A percentile compares a stretch with the other conserved stretches of the same genome.
phyloP scores from a whole-genome alignment of 805 yeast species.

The Saccharomycopsis sp. region DNA sequence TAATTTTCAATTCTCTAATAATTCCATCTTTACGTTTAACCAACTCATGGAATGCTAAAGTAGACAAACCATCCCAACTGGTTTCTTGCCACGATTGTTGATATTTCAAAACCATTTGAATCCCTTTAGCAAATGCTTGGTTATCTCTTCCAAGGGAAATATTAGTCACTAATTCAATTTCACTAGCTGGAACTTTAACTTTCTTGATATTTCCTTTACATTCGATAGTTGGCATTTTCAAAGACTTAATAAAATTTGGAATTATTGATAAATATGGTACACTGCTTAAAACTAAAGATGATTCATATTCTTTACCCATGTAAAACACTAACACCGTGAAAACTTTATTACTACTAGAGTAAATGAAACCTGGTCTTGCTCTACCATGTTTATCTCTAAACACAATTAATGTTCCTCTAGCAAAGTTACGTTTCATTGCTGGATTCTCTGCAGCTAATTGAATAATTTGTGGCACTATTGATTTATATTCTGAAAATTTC shows the following conservation, averaged over 20 bases:
- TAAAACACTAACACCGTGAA: conserved; percentile 40
- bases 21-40: conserved; percentile 33
- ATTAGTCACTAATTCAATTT: conserved; percentile 35
- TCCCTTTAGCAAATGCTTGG: conserved; percentile 31
- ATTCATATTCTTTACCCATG: conserved; percentile 32
- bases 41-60: conserved; percentile 32
- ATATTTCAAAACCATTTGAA: conserved; percentile 31
- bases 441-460: conserved; percentile 41
- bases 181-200: conserved; percentile 13
- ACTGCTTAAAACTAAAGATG: conserved; percentile 14
- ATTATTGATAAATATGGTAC: conserved; percentile 30
- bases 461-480: conserved; percentile 39
- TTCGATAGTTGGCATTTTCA: conserved; percentile 8
- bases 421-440: conserved; percentile 40
- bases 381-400: conserved; percentile 43
- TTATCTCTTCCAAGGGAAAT: conserved; percentile 29
- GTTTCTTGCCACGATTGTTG: conserved; percentile 40
- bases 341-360: conserved; percentile 34
- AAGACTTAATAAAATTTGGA: conserved; percentile 24
- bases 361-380: conserved; percentile 47
- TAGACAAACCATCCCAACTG: conserved; percentile 33
- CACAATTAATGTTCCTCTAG: conserved; percentile 50
- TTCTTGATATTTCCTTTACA: conserved; percentile 23
- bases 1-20: conserved; percentile 27
- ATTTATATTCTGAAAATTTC: conserved; percentile 39